Evolutionary conservation across 1,284 basidiomycete genomes (phyloP).

Genomic region (Flammula alnicola): DNA sequence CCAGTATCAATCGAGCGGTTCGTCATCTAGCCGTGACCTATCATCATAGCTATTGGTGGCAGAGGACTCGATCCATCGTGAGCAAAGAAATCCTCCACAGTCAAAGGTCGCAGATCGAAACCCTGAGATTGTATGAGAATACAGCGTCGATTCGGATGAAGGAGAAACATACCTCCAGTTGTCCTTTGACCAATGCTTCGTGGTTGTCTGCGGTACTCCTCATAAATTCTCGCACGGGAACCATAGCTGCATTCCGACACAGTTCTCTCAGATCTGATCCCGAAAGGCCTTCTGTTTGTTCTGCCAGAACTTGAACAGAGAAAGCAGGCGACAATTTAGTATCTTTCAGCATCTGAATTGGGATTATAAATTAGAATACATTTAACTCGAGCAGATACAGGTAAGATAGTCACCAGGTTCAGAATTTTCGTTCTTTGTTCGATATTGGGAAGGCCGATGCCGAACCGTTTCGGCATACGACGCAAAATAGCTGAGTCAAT

Average conservation of each 20-base stretch:
- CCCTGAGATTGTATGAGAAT: conserved; percentile 48
- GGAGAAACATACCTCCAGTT: conserved; percentile 52
- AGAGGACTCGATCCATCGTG: conserved; percentile 53
- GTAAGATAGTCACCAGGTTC: conserved; percentile 60
- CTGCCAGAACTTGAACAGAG: conserved; percentile 70
- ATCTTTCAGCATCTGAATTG: conserved; percentile 79
- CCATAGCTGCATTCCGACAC: conserved; percentile 93
- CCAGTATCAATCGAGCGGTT: conserved; percentile 25
- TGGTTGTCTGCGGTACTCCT: conserved; percentile 59
- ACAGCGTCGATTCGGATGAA: not conserved
- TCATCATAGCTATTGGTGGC: conserved; percentile 30
- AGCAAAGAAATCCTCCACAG: conserved; percentile 71
- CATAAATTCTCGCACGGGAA: conserved; percentile 89
- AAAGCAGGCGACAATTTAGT: conserved; percentile 74
- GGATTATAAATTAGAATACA: not conserved
- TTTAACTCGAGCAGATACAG: not conserved
- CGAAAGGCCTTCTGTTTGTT: conserved; percentile 78
- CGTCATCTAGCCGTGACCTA: conserved; percentile 33
- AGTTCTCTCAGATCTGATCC: conserved; percentile 94
- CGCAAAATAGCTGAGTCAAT: conserved; percentile 96
- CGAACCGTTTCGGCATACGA: conserved; percentile 98
- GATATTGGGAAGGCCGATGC: conserved; percentile 81
- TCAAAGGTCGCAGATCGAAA: conserved; percentile 75
- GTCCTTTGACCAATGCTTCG: conserved; percentile 54
- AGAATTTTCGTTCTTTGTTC: conserved; percentile 91